phyloP scores from a whole-genome alignment of 768 basidiomycete genomes.

The Naganishia antarctica region DNA sequence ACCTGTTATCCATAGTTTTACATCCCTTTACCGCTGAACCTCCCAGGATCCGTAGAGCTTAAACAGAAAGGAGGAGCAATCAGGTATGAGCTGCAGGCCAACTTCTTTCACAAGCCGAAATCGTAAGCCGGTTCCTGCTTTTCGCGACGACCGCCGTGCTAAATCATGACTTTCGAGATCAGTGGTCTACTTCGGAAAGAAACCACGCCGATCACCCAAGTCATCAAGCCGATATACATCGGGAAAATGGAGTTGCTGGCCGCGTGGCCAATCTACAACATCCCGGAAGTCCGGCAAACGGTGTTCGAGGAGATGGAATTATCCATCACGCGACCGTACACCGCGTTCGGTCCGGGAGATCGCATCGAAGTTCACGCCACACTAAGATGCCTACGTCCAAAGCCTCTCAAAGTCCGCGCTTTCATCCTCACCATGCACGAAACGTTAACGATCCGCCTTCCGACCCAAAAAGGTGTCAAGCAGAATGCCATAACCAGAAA shows the following conservation, averaged over 20 bases:
- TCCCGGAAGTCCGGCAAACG: slow-evolving; percentile 31
- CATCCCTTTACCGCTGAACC: slow-evolving; percentile 85
- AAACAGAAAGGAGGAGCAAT: slow-evolving; percentile 71
- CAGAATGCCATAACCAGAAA: slow-evolving; percentile 53
- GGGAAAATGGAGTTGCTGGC: slow-evolving; percentile 92
- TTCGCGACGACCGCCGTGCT: background rate
- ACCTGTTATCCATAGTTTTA: slow-evolving; percentile 70
- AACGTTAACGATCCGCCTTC: slow-evolving; percentile 64
- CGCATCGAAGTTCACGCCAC: slow-evolving; percentile 66
- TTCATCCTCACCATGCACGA: slow-evolving; percentile 79
- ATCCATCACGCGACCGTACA: slow-evolving; percentile 66
- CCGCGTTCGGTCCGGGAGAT: slow-evolving; percentile 83
- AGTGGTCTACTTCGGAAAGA: slow-evolving; percentile 79
- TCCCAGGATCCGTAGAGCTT: slow-evolving; percentile 77
- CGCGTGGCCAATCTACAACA: slow-evolving; percentile 73
- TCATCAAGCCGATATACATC: slow-evolving; percentile 68
- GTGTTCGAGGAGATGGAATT: slow-evolving; percentile 63
- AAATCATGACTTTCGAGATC: slow-evolving; percentile 16
- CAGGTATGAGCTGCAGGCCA: slow-evolving; percentile 83
- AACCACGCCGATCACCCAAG: slow-evolving; percentile 64
- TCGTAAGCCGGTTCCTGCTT: slow-evolving; percentile 54
- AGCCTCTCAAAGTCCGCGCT: slow-evolving; percentile 69
- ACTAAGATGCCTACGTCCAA: slow-evolving; percentile 65
- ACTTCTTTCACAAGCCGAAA: slow-evolving; percentile 79
- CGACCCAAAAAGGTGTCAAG: slow-evolving; percentile 52